phyloP scores from a whole-genome alignment of 1,284 basidiomycete genomes.

The Leccinum fuscescens region DNA sequence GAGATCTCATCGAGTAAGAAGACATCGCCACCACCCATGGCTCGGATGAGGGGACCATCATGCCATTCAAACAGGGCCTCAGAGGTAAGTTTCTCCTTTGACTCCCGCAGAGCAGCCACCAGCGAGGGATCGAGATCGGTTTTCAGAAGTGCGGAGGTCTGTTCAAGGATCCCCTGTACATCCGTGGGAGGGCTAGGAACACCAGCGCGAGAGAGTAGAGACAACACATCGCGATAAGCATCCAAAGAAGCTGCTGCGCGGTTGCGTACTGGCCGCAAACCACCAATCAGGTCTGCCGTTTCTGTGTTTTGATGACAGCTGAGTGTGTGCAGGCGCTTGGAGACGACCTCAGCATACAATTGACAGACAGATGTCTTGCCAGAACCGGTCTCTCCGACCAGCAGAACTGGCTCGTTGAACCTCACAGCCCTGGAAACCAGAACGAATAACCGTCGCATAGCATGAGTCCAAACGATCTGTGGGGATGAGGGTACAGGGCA shows the following conservation, averaged over 20 bases:
- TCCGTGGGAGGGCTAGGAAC: conserved; percentile 33
- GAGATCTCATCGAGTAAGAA: conserved; percentile 97
- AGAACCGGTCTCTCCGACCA: conserved; percentile 98
- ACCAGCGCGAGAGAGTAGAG: conserved; percentile 43
- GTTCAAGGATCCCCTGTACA: conserved; percentile 37
- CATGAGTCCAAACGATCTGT: conserved; percentile 84
- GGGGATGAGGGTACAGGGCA: conserved; percentile 51
- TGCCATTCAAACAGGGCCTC: conserved; percentile 94
- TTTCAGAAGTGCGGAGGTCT: conserved; percentile 36
- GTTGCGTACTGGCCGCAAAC: conserved; percentile 91
- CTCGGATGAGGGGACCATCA: conserved; percentile 91
- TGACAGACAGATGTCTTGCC: conserved; percentile 99
- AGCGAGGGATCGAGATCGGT: conserved; percentile 31
- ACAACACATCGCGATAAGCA: conserved; percentile 41
- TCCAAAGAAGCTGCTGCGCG: conserved; percentile 52
- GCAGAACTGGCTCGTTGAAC: conserved; percentile 92
- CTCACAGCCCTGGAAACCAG: conserved; percentile 82
- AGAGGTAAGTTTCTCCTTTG: conserved; percentile 45
- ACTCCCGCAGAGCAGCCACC: conserved; percentile 38
- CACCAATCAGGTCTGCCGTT: conserved; percentile 94
- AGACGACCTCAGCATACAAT: conserved; percentile 71
- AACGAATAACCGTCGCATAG: conserved; percentile 89
- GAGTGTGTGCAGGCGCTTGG: conserved; percentile 69
- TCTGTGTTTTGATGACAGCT: conserved; percentile 99
- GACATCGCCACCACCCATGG: conserved; percentile 86